Evolutionary conservation across 2,329 filamentous ascomycete species (phyloP), one percentile per base, ranked within the genome.

Genomic region (Colletotrichum somersetense): DNA sequence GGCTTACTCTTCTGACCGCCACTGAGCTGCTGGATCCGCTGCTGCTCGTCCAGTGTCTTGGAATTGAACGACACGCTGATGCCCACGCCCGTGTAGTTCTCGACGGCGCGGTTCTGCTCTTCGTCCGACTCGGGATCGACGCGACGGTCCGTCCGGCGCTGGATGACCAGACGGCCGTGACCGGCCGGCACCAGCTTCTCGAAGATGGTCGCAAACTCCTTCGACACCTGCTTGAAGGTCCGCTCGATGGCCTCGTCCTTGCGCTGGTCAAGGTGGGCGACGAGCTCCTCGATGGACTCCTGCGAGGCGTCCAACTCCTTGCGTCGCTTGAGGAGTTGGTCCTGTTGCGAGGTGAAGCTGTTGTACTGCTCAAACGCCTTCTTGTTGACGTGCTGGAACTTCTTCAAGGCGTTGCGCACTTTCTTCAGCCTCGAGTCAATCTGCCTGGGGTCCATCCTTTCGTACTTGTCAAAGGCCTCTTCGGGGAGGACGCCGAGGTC

Each of bases 361-460:
- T 96, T 97, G 85, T 98, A 99, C 81, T 99, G 96, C 83, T 99
- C 97, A 79, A 98, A 97, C 0, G 96, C 96, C 84, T 99, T 98
- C 85, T 98, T 99, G 89, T 99, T 99, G 84, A 99, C 95, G 78
- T 98, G 94, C 67, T 95, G 94, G 84, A 96, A 98, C 80, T 98
- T 97, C 84, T 98, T 98, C 66, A 98, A 87, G 0, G 93, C 91
- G 77, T 97, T 94, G 74, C 97, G 97, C 78, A 96, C 94, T 78
- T 95, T 97, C 83, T 96, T 95, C 33, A 98, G 89, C 68, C 92
- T 91, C 52, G 84, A 85, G n/a, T 85, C 85, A 71, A 90, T 89
- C 86, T 90, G 73, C 5, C 95, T 93, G 35, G 92, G 91, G 76
- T 94, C 92, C 81, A 94, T 92, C 76, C 92, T 92, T 78, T 93